These are phyloP conservation scores for Trichoderma sp. DNA, from an alignment of 2,329 filamentous ascomycete genomes.

Conservation along the genomic window DNA sequence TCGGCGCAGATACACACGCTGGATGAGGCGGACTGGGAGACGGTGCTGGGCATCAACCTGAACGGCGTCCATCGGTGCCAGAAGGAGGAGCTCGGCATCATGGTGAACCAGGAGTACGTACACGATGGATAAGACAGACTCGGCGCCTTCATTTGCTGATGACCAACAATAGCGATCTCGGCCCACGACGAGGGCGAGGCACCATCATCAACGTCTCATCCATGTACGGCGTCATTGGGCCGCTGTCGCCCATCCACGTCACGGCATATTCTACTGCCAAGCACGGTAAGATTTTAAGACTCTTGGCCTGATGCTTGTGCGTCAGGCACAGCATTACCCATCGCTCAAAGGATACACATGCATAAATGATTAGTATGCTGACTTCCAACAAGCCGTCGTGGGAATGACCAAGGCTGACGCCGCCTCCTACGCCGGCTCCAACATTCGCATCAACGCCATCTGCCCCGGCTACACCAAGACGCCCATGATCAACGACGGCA, in stretches of 20 bases:
- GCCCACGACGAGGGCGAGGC: constrained; percentile 49
- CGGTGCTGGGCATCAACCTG: constrained; percentile 57
- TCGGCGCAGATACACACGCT: constrained; percentile 51
- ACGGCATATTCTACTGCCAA: constrained; percentile 57
- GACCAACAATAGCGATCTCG: constrained; percentile 39
- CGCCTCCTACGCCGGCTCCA: constrained; percentile 53
- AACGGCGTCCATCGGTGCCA: constrained; percentile 63
- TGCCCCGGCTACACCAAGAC: constrained; percentile 57
- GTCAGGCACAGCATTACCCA: neutral
- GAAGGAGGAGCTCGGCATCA: constrained; percentile 54
- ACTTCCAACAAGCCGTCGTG: constrained; percentile 43
- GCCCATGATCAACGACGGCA: constrained; percentile 40
- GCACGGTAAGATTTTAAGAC: constrained; percentile 44
- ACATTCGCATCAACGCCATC: constrained; percentile 64
- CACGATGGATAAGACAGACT: too few relatives aligned
- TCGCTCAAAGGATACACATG: neutral
- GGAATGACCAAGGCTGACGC: constrained; percentile 60
- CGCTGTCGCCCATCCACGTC: constrained; percentile 42
- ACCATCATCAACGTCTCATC: constrained; percentile 59
- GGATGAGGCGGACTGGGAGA: constrained; percentile 52
- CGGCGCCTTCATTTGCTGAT: neutral
- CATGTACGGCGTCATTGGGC: constrained; percentile 54
- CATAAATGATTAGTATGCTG: neutral
- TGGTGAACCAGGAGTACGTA: constrained; percentile 54
- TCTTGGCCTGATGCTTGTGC: neutral